Evolutionary conservation across 805 yeast species (phyloP), one percentile per base, ranked within the genome.

Genomic region (Saccharomycopsis vini): DNA sequence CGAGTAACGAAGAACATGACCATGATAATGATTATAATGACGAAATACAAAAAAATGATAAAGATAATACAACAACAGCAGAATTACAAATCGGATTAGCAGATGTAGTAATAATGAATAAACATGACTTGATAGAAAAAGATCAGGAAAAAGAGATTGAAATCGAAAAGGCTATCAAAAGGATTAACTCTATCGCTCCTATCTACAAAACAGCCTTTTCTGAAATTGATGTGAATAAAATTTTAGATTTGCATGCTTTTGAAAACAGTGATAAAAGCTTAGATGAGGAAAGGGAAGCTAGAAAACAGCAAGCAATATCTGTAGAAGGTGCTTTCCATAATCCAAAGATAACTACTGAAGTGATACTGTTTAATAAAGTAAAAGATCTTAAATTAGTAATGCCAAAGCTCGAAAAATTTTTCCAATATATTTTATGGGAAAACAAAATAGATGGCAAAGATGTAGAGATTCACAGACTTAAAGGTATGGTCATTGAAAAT

Each of bases 11-110:
- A 5, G 54, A 59, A 10, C n/a, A n/a, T n/a, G 56, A 52, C 15
- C 54, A 58, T 5, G 62, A 56, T 2, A 59, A 61, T 20, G 67
- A 64, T 6, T 60, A 66, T 9, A 70, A 66, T 2, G 51, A 54
- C 4, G 52, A 62, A 9, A n/a, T n/a, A n/a, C n/a, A n/a, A n/a
- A n/a, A n/a, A n/a, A 63, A 67, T 5, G 52, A 61, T 16, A 61
- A 62, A 36, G 77, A 75, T 9, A 64, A 63, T 24, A 64, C 70
- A 4, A 81, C 95, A 0, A 81, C 95, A 2, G 97, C 97, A 0
- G 88, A 83, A 57, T 67, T 86, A 26, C 98, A 92, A 63, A 72
- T 92, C 18, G 95, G 95, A 0, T 64, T 88, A 57, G 96, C 97
- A 0, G 98, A 92, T 60, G 76, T 76, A 4, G 68, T 92, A 0